Percentiles rank a stretch among this genome's conserved stretches.
Evolutionary conservation across 2,329 filamentous ascomycete genomes (phyloP).

Genomic region (Dactylellina sp.): DNA sequence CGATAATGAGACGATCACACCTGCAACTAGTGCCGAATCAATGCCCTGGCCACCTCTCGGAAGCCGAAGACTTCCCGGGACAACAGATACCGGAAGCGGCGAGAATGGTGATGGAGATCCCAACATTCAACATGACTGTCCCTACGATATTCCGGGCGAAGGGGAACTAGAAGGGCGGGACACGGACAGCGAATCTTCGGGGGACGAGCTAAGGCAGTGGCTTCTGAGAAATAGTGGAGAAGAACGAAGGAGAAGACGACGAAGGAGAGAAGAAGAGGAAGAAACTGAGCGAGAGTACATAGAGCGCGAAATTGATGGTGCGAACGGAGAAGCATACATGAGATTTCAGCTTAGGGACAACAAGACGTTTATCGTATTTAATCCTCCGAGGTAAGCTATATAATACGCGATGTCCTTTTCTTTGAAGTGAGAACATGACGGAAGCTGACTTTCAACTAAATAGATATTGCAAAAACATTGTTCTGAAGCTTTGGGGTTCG

Average conservation of each 20-base stretch:
- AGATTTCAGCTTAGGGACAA: conserved; percentile 50
- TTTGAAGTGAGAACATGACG: background rate
- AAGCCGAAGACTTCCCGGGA: conserved; percentile 31
- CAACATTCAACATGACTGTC: conserved; percentile 38
- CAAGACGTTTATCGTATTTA: conserved; percentile 46
- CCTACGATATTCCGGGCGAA: conserved; percentile 30
- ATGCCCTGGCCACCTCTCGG: conserved; percentile 35
- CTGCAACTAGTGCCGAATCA: conserved; percentile 21
- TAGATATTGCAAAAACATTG: conserved; percentile 50
- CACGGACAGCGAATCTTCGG: conserved; percentile 23
- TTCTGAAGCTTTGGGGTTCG: conserved; percentile 51
- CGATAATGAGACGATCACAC: conserved; percentile 38
- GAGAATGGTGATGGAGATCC: conserved; percentile 13
- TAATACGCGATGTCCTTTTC: background rate
- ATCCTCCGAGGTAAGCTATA: conserved; percentile 42
- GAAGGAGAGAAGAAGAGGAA: conserved; percentile 40
- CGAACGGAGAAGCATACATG: conserved; percentile 38
- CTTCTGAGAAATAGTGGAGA: conserved; percentile 32
- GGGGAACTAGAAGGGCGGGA: conserved; percentile 21
- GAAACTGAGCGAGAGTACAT: conserved; percentile 35
- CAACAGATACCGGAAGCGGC: background rate
- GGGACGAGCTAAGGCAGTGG: conserved; percentile 37
- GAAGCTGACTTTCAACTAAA: conserved; percentile 9
- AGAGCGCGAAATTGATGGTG: conserved; percentile 30
- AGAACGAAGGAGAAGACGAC: conserved; percentile 27